Evolutionary conservation across 139 green algal genomes (phyloP).

Genomic region (Nannochloris sp.): DNA sequence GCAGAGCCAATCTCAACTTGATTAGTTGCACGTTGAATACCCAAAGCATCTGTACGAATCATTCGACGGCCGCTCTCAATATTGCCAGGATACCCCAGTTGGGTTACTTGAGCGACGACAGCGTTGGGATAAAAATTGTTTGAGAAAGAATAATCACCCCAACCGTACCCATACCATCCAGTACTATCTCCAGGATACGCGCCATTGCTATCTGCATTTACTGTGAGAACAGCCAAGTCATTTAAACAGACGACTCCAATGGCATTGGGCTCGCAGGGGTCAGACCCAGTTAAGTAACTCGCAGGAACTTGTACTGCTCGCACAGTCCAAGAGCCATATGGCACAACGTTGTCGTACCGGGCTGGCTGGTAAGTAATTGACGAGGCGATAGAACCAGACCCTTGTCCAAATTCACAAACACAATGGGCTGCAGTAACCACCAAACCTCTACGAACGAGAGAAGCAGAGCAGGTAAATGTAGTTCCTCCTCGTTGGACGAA

Average conservation of each 20-base stretch:
- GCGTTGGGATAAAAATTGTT: neutral
- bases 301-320: neutral
- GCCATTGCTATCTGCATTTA: neutral
- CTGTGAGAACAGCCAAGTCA: neutral
- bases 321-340: neutral
- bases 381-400: too few relatives aligned
- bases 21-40: neutral
- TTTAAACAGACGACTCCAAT: neutral
- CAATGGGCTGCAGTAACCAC: neutral
- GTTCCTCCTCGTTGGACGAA: neutral
- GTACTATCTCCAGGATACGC: neutral
- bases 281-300: neutral
- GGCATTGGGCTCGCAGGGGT: neutral
- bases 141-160: neutral
- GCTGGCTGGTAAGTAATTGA: too few relatives aligned
- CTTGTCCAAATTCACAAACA: too few relatives aligned
- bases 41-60: conserved; percentile 1
- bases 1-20: neutral
- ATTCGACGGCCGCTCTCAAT: neutral
- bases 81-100: neutral
- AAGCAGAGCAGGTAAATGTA: neutral
- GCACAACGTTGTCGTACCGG: neutral
- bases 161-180: neutral
- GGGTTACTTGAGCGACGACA: neutral
- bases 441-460: neutral